Evolutionary conservation across 2,329 filamentous ascomycete genomes (phyloP).

Genomic region (Hysterium pulicare): DNA sequence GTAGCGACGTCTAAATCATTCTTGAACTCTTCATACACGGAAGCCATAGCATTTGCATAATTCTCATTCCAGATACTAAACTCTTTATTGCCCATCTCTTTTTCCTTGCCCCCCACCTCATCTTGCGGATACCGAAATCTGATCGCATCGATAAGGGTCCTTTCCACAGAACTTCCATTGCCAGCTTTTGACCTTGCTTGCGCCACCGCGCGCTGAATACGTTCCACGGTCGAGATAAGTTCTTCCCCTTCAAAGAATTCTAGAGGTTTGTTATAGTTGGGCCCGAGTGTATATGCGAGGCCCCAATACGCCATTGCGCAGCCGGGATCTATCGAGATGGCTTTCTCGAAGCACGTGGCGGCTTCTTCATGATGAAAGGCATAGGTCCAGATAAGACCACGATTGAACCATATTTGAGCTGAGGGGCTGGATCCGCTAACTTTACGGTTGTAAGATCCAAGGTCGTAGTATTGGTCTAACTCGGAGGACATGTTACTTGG

Average conservation of each 20-base stretch:
- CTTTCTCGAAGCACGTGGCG: slow-evolving; percentile 59
- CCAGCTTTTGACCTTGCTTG: no score
- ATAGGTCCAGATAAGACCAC: slow-evolving; percentile 70
- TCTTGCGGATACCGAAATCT: slow-evolving; percentile 51
- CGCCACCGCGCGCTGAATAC: no score
- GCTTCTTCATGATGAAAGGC: slow-evolving; percentile 76
- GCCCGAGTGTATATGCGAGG: slow-evolving; percentile 66
- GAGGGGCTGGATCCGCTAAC: slow-evolving; percentile 52
- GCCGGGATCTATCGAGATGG: slow-evolving; percentile 51
- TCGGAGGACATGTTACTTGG: no score
- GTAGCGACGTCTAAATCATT: slow-evolving; percentile 62
- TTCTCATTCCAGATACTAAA: slow-evolving; percentile 54
- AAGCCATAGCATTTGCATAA: slow-evolving; percentile 61
- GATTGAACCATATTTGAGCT: slow-evolving; percentile 66
- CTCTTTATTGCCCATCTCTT: slow-evolving; percentile 47
- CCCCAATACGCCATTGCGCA: slow-evolving; percentile 69
- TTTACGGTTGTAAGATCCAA: slow-evolving; percentile 56
- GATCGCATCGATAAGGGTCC: slow-evolving; percentile 62
- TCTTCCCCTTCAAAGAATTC: no score
- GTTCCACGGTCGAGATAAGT: no score
- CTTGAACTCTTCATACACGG: slow-evolving; percentile 51
- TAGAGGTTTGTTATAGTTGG: no score
- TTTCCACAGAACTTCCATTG: no score
- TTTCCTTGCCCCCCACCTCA: slow-evolving; percentile 43
- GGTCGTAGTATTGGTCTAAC: slow-evolving; percentile 48